Percentiles rank a stretch among this genome's conserved stretches.
phyloP scores from a whole-genome alignment of 495 filamentous ascomycete genomes.

The Talaromyces stipitatus region DNA sequence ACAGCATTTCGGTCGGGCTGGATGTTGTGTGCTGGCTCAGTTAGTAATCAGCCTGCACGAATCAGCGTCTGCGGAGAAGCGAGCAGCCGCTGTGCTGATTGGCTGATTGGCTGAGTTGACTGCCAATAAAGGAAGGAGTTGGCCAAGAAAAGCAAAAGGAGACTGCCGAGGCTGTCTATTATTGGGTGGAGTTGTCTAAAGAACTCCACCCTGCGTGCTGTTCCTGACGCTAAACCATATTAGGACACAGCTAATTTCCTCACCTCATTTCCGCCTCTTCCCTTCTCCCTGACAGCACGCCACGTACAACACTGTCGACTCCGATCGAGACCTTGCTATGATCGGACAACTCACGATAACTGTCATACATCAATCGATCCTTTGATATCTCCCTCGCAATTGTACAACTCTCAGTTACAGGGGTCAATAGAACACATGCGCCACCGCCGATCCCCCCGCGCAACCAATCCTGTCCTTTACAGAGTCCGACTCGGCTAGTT shows the following conservation, averaged over 20 bases:
- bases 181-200: neutral
- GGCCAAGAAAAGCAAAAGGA: neutral
- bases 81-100: no score
- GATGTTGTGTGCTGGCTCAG: neutral
- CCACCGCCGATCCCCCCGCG: slow-evolving; percentile 1
- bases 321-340: no score
- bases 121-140: neutral
- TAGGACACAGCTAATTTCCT: neutral
- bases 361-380: no score
- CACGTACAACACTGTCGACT: neutral
- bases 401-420: neutral
- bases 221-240: slow-evolving; percentile 4
- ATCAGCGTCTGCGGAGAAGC: neutral
- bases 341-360: neutral
- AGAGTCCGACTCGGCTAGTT: no score
- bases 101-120: no score
- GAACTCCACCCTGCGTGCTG: neutral
- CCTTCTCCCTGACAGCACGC: neutral
- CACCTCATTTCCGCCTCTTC: neutral
- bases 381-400: neutral
- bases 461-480: neutral
- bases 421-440: neutral
- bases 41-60: neutral
- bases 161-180: neutral
- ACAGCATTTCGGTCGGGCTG: neutral